phyloP scores from a whole-genome alignment of 2,329 filamentous ascomycete genomes.

The Epichloe aotearoae region DNA sequence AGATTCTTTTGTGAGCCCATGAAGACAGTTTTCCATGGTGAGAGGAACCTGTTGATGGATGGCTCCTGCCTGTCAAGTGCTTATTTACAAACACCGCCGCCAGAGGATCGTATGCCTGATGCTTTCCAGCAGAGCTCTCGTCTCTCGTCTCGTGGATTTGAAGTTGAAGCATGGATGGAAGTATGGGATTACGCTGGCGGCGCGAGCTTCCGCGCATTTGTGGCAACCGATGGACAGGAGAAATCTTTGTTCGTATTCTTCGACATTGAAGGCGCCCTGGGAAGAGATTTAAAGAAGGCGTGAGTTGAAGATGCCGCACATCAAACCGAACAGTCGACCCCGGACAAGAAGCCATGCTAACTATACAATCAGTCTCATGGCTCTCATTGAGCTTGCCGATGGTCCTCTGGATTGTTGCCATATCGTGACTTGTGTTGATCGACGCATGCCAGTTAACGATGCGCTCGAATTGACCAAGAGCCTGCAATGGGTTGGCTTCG shows the following conservation, averaged over 20 bases:
- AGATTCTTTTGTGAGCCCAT: slow-evolving; percentile 97
- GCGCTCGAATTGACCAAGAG: slow-evolving; percentile 61
- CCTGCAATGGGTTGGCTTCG: slow-evolving; percentile 88
- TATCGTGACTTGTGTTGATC: slow-evolving; percentile 72
- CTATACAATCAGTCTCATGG: slow-evolving; percentile 55
- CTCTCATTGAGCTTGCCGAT: slow-evolving; percentile 77
- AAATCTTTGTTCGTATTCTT: slow-evolving; percentile 83
- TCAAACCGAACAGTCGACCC: not conserved
- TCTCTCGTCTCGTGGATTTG: slow-evolving; percentile 16
- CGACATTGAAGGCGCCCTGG: slow-evolving; percentile 52
- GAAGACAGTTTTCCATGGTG: slow-evolving; percentile 88
- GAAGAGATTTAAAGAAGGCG: slow-evolving; percentile 76
- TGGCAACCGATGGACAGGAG: slow-evolving; percentile 55
- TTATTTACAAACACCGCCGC: slow-evolving; percentile 40
- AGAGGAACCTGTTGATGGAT: slow-evolving; percentile 64
- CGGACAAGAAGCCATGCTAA: slow-evolving; percentile 2
- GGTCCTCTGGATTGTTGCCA: slow-evolving; percentile 62
- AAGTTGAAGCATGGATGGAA: slow-evolving; percentile 55
- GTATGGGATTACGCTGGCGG: slow-evolving; percentile 79
- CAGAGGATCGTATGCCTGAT: slow-evolving; percentile 30
- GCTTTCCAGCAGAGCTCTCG: slow-evolving; percentile 18
- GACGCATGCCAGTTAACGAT: slow-evolving; percentile 48
- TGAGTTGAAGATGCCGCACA: slow-evolving; percentile 31
- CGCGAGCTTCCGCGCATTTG: slow-evolving; percentile 74
- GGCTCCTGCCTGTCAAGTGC: slow-evolving; percentile 82